Evolutionary conservation across 208 protist genomes (phyloP).

Genomic region (Trypanosoma vivax): DNA sequence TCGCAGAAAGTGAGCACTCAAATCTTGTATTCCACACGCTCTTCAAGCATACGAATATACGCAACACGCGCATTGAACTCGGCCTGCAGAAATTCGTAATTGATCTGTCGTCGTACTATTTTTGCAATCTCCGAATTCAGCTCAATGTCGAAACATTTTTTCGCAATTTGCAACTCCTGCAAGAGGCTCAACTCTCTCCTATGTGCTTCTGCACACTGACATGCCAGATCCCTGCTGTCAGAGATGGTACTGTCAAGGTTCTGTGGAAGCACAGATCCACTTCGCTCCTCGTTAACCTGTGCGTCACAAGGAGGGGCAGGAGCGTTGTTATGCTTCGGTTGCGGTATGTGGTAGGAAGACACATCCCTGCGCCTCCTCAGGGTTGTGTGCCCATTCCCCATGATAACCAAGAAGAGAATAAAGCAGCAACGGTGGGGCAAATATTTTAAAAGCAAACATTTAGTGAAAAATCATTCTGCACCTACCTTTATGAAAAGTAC

Average conservation of each 20-base stretch:
- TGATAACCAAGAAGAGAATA: too few relatives aligned
- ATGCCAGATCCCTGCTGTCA: slow-evolving; percentile 23
- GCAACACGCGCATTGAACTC: slow-evolving; percentile 25
- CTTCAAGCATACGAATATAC: slow-evolving; percentile 16
- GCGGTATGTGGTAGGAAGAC: too few relatives aligned
- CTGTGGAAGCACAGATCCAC: slow-evolving; percentile 28
- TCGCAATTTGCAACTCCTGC: slow-evolving; percentile 37
- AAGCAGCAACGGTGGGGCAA: too few relatives aligned
- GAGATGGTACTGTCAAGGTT: slow-evolving; percentile 20
- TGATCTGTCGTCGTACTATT: slow-evolving; percentile 18
- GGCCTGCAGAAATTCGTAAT: slow-evolving; percentile 18
- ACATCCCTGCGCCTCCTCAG: too few relatives aligned
- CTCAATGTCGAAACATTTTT: slow-evolving; percentile 28
- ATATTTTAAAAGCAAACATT: too few relatives aligned
- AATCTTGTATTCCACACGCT: slow-evolving; percentile 32
- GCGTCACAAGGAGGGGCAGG: slow-evolving; percentile 18
- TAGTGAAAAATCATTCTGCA: too few relatives aligned
- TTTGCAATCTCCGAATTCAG: slow-evolving; percentile 32
- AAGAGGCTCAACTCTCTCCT: slow-evolving; percentile 23
- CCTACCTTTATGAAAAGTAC: too few relatives aligned
- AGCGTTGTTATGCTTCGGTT: slow-evolving; percentile 22
- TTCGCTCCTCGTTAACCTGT: slow-evolving; percentile 23
- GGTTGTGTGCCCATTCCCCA: too few relatives aligned
- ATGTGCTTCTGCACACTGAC: slow-evolving; percentile 26
- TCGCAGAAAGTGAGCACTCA: slow-evolving; percentile 36